These are phyloP conservation scores for Pythium aquatile DNA, from an alignment of 352 stramenopile genomes.

Conservation along the genomic window DNA sequence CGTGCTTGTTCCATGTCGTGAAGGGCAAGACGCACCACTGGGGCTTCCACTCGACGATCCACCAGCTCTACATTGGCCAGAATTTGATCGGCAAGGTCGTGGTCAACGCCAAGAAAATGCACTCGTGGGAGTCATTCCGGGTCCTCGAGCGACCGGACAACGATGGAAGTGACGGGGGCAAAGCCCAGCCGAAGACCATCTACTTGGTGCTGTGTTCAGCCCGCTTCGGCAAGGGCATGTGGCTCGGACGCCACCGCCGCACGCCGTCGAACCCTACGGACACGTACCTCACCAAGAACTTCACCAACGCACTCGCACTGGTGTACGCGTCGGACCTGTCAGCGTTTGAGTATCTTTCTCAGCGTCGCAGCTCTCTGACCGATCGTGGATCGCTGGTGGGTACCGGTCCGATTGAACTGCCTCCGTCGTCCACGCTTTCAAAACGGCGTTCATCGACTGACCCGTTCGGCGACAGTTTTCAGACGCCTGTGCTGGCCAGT, in stretches of 20 bases:
- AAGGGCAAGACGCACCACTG: slow-evolving; percentile 78
- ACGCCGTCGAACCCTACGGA: slow-evolving; percentile 27
- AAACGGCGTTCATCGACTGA: slow-evolving; percentile 13
- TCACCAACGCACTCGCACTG: slow-evolving; percentile 58
- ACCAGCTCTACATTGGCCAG: slow-evolving; percentile 70
- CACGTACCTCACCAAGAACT: slow-evolving; percentile 71
- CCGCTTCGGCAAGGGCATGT: slow-evolving; percentile 83
- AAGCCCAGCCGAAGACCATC: slow-evolving; percentile 29
- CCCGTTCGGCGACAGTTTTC: slow-evolving; percentile 35
- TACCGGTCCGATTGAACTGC: slow-evolving; percentile 2
- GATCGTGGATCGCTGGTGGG: slow-evolving; percentile 6
- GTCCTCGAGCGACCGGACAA: slow-evolving; percentile 48
- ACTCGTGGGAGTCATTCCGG: slow-evolving; percentile 72
- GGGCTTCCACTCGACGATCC: slow-evolving; percentile 65
- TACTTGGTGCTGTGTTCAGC: slow-evolving; percentile 77
- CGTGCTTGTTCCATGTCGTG: slow-evolving; percentile 74
- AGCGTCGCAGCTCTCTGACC: not conserved
- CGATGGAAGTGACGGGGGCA: slow-evolving; percentile 12
- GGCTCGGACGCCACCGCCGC: slow-evolving; percentile 49
- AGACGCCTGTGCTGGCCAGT: slow-evolving; percentile 40
- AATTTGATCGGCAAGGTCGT: slow-evolving; percentile 70
- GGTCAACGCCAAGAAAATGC: slow-evolving; percentile 60
- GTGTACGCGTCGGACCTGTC: slow-evolving; percentile 70
- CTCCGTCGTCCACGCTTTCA: slow-evolving; percentile 3
- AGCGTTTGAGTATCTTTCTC: slow-evolving; percentile 35